A percentile compares a stretch with the other conserved stretches of the same genome.
Conservation (phyloP, 1,139 yeast species). For the Kodamaea sp. region DNA sequence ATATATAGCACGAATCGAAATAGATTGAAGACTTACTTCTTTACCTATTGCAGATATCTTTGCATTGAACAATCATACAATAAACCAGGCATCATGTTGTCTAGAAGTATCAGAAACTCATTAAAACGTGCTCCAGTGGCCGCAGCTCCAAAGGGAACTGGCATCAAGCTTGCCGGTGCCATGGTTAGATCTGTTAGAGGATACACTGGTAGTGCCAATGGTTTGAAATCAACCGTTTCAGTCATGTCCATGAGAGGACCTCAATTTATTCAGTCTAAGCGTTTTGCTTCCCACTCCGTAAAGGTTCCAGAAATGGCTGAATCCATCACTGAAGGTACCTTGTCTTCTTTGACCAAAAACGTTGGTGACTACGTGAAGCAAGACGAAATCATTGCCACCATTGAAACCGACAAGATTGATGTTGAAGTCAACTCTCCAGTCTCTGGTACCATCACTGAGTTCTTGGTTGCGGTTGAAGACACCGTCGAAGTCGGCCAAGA, state of each 20-base stretch:
- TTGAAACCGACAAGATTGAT: constrained; percentile 97
- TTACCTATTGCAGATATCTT: not conserved
- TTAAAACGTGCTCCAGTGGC: constrained; percentile 17
- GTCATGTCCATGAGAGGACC: constrained; percentile 7
- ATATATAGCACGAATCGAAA: constrained; percentile 1
- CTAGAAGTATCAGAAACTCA: constrained; percentile 16
- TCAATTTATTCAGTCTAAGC: constrained; percentile 17
- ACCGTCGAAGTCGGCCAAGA: constrained; percentile 98
- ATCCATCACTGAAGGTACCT: constrained; percentile 96
- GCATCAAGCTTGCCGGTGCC: constrained; percentile 6
- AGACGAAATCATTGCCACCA: constrained; percentile 94
- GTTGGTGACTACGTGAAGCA: constrained; percentile 87
- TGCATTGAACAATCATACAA: constrained; percentile 1
- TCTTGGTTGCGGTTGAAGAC: constrained; percentile 82
- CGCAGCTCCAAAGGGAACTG: constrained; percentile 9
- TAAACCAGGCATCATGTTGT: constrained; percentile 14
- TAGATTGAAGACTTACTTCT: not conserved
- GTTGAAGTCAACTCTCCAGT: constrained; percentile 96
- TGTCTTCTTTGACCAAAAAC: constrained; percentile 72
- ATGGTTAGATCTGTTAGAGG: constrained; percentile 5
- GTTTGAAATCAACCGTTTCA: constrained; percentile 4
- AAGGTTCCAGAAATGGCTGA: constrained; percentile 99
- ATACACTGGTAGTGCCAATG: constrained; percentile 2
- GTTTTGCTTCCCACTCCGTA: constrained; percentile 54
- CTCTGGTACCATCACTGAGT: constrained; percentile 84